These are phyloP conservation scores for Dictyostelium capitatum DNA, from an alignment of 78 protist genomes.

Conservation along the genomic window DNA sequence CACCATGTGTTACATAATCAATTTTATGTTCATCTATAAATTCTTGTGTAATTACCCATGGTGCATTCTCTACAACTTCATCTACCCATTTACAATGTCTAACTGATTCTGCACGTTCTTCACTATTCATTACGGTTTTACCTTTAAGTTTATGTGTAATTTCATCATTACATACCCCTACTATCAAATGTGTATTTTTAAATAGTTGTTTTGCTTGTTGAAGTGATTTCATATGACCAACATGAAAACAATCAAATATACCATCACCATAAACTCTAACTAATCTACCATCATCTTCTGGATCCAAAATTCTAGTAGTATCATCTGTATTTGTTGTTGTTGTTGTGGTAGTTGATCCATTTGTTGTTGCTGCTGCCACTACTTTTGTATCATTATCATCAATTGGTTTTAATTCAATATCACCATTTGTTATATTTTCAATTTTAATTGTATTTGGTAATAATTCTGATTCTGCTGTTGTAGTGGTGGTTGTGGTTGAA, in stretches of 20 bases:
- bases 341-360: background rate
- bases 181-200: slow-evolving; percentile 82
- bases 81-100: slow-evolving; percentile 91
- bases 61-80: slow-evolving; percentile 88
- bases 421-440: too few species aligned
- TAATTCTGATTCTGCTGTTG: background rate
- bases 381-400: background rate
- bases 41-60: slow-evolving; percentile 88
- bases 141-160: slow-evolving; percentile 86
- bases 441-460: too few species aligned
- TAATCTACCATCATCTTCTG: background rate
- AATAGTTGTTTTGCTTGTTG: slow-evolving; percentile 87
- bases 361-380: background rate
- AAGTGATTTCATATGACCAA: slow-evolving; percentile 86
- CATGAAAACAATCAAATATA: slow-evolving; percentile 86
- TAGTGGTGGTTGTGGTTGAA: background rate
- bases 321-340: background rate
- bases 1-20: slow-evolving; percentile 89
- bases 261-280: slow-evolving; percentile 88
- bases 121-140: slow-evolving; percentile 82
- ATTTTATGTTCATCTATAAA: slow-evolving; percentile 84
- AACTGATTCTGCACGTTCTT: slow-evolving; percentile 85
- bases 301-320: background rate
- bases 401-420: too few species aligned
- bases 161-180: slow-evolving; percentile 91